These are phyloP conservation scores for Corylus avellana DNA, from an alignment of 306 rosid genomes.

Conservation along the genomic window DNA sequence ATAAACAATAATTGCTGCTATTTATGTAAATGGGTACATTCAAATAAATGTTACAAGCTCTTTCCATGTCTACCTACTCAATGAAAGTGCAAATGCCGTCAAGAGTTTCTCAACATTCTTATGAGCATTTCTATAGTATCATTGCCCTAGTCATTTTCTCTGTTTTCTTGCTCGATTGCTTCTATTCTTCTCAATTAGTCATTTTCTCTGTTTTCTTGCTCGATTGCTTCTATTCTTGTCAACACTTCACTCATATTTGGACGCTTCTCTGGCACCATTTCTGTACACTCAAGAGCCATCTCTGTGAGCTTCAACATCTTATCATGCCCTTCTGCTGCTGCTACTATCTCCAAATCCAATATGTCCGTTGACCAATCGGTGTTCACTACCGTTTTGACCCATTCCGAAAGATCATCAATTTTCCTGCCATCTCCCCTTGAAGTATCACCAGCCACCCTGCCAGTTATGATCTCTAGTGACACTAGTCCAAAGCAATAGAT, in stretches of 20 bases:
- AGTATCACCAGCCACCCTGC: slow-evolving; percentile 61
- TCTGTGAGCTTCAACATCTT: slow-evolving; percentile 67
- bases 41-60: too few species aligned
- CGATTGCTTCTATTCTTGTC: slow-evolving; percentile 55
- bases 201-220: slow-evolving; percentile 35
- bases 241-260: slow-evolving; percentile 59
- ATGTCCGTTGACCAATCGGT: slow-evolving; percentile 79
- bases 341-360: slow-evolving; percentile 55
- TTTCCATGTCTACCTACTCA: too few species aligned
- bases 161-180: slow-evolving; percentile 43
- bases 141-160: slow-evolving; percentile 32
- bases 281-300: slow-evolving; percentile 67
- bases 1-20: too few species aligned
- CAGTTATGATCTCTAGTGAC: slow-evolving; percentile 70
- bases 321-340: slow-evolving; percentile 61
- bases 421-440: slow-evolving; percentile 36
- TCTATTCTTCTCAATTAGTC: slow-evolving; percentile 49
- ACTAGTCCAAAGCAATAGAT: slow-evolving; percentile 70
- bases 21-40: too few species aligned
- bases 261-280: slow-evolving; percentile 47
- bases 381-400: slow-evolving; percentile 70
- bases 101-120: neutral
- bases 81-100: neutral
- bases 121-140: slow-evolving; percentile 11
- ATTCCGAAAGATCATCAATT: slow-evolving; percentile 57